These are phyloP conservation scores for Fusarium foetens DNA, from an alignment of 2,329 filamentous ascomycete genomes.

Conservation along the genomic window DNA sequence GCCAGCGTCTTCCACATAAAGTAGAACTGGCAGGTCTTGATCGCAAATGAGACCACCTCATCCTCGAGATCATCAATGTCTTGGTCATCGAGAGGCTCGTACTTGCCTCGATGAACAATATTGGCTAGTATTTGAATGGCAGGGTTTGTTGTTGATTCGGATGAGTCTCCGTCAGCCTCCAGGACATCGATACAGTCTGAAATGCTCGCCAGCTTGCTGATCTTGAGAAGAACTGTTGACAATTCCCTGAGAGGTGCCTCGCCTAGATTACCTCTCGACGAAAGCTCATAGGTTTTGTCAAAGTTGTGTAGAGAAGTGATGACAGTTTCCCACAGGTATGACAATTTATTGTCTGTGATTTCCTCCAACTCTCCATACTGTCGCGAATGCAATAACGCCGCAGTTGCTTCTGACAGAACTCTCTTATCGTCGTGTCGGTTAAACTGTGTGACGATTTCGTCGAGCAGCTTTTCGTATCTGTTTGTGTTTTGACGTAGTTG, in stretches of 20 bases:
- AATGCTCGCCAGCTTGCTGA: conserved; percentile 82
- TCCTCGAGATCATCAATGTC: conserved; percentile 82
- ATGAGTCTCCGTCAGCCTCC: conserved; percentile 67
- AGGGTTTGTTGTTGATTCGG: conserved; percentile 57
- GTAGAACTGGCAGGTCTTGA: conserved; percentile 84
- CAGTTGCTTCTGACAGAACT: conserved; percentile 84
- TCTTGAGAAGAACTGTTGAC: conserved; percentile 78
- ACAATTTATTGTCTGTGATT: conserved; percentile 81
- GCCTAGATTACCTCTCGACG: conserved; percentile 74
- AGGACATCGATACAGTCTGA: conserved; percentile 80
- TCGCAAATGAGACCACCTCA: conserved; percentile 78
- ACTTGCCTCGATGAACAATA: conserved; percentile 78
- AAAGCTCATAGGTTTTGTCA: conserved; percentile 76
- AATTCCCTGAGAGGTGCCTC: conserved; percentile 74
- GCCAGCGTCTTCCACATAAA: conserved; percentile 91
- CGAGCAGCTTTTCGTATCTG: conserved; percentile 81
- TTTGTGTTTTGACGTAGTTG: conserved; percentile 87
- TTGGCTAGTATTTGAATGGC: conserved; percentile 76
- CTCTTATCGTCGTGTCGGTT: conserved; percentile 87
- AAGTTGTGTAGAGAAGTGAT: conserved; percentile 78
- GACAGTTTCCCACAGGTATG: conserved; percentile 86
- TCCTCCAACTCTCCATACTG: conserved; percentile 91
- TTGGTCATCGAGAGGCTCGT: conserved; percentile 74
- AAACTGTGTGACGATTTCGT: conserved; percentile 95
- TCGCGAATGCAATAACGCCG: conserved; percentile 84